Conservation (phyloP, 2,329 filamentous ascomycete species). For the Penicillium sp. region DNA sequence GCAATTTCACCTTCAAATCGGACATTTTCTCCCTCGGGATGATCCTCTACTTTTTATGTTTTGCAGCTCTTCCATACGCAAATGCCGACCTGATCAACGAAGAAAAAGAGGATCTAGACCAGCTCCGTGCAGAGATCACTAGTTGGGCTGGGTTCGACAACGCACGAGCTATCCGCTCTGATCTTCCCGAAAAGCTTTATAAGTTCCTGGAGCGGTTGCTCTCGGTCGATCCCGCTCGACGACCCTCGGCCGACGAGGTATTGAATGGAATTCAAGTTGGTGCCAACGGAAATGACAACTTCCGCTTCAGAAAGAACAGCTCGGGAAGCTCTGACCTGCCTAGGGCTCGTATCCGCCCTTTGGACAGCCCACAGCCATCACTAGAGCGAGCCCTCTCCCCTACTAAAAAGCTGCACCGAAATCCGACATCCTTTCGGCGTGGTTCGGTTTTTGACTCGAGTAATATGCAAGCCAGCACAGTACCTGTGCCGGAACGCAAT, state of each 20-base stretch:
- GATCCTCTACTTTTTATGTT: constrained; percentile 98
- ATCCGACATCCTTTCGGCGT: constrained; percentile 24
- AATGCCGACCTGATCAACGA: constrained; percentile 84
- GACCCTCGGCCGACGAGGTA: constrained; percentile 85
- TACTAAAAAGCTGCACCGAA: constrained; percentile 26
- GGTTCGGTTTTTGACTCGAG: constrained; percentile 30
- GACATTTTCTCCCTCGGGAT: constrained; percentile 98
- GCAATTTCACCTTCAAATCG: constrained; percentile 94
- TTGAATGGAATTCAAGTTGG: constrained; percentile 73
- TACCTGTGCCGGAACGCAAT: constrained; percentile 16
- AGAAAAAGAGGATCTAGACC: constrained; percentile 86
- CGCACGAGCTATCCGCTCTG: constrained; percentile 69
- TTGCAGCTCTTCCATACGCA: constrained; percentile 79
- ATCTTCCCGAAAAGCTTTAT: constrained; percentile 84
- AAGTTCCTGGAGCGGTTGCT: constrained; percentile 77
- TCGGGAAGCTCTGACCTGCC: constrained; percentile 35
- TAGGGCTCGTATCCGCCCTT: constrained; percentile 39
- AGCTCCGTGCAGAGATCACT: constrained; percentile 79
- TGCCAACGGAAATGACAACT: constrained; percentile 48
- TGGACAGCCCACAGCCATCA: constrained; percentile 38
- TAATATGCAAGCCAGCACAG: constrained; percentile 12
- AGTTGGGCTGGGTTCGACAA: constrained; percentile 85
- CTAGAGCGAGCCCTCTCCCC: constrained; percentile 31
- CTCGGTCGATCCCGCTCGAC: constrained; percentile 69
- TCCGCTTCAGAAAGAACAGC: constrained; percentile 39